A percentile compares a stretch with the other conserved stretches of the same genome.
Evolutionary conservation across 2,329 filamentous ascomycete species (phyloP).

Genomic region (Pseudogymnoascus destructans): DNA sequence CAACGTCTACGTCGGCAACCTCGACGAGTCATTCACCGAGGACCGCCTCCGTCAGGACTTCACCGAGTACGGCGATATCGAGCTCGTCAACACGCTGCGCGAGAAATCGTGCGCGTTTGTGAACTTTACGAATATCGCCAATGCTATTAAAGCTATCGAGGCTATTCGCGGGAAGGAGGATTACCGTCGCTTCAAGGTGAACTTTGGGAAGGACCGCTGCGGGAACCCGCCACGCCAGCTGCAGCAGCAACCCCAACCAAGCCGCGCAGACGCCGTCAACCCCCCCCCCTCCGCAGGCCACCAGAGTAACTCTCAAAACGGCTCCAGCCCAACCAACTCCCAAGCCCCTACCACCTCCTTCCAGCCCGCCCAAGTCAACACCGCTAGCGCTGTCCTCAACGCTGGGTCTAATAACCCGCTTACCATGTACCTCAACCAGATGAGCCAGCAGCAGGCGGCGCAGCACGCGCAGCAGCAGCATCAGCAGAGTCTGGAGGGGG

Average conservation of each 20-base stretch:
- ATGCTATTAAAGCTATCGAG: constrained; percentile 98
- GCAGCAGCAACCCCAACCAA: constrained; percentile 43
- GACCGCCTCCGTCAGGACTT: constrained; percentile 94
- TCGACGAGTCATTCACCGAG: constrained; percentile 95
- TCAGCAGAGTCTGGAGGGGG: constrained; percentile 30
- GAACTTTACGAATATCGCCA: constrained; percentile 99
- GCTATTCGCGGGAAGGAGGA: constrained; percentile 89
- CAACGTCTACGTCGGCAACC: constrained; percentile 95
- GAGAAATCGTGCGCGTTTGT: constrained; percentile 99
- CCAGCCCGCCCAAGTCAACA: constrained; percentile 38
- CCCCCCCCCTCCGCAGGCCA: constrained; percentile 33
- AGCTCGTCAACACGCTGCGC: constrained; percentile 87
- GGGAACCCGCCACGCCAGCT: constrained; percentile 90
- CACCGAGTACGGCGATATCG: constrained; percentile 93
- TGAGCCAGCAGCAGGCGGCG: constrained; percentile 57
- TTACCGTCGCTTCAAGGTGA: constrained; percentile 98
- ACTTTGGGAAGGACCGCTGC: constrained; percentile 97
- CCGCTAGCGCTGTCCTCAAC: constrained; percentile 64
- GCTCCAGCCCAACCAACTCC: constrained; percentile 25
- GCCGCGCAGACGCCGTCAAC: constrained; percentile 42
- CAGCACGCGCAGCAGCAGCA: constrained; percentile 42
- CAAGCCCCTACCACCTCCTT: constrained; percentile 41
- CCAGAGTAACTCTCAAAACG: constrained; percentile 22
- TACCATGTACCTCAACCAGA: constrained; percentile 84
- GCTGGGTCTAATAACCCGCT: constrained; percentile 71